phyloP scores from a whole-genome alignment of 2,329 filamentous ascomycete species.

The Zelopaecilomyces penicillatus region DNA sequence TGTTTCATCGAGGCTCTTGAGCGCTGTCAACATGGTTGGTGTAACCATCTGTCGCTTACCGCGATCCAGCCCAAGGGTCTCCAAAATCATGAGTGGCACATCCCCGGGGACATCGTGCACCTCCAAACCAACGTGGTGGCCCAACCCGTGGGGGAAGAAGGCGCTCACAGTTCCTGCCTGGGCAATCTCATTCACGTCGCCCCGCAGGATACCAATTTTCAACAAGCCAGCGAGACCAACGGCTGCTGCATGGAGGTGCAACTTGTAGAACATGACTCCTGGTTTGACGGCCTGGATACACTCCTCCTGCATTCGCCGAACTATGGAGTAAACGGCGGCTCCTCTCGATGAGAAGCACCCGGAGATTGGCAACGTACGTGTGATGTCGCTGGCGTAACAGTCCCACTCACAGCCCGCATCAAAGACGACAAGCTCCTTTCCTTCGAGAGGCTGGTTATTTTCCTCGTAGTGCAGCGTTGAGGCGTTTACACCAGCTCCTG shows the following conservation, averaged over 20 bases:
- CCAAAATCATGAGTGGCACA: conserved; percentile 17
- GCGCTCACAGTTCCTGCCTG: conserved; percentile 45
- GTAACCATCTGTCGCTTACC: conserved; percentile 35
- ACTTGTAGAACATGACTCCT: conserved; percentile 59
- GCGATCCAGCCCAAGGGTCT: conserved; percentile 21
- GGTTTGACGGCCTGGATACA: conserved; percentile 63
- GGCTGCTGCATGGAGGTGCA: conserved; percentile 64
- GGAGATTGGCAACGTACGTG: conserved; percentile 73
- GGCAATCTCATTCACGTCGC: conserved; percentile 49
- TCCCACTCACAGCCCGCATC: conserved; percentile 83
- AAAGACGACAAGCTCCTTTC: conserved; percentile 67
- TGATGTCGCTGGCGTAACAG: conserved; percentile 85
- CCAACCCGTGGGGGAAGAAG: conserved; percentile 59
- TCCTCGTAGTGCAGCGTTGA: conserved; percentile 78
- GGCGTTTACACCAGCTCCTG: conserved; percentile 73
- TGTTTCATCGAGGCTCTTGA: conserved; percentile 18
- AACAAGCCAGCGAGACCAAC: conserved; percentile 66
- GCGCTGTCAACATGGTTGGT: conserved; percentile 23
- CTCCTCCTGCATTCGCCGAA: conserved; percentile 70
- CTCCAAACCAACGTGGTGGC: conserved; percentile 59
- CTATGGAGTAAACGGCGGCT: conserved; percentile 65
- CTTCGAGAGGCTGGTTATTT: conserved; percentile 65
- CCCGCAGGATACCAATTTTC: conserved; percentile 61
- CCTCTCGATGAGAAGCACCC: conserved; percentile 62
- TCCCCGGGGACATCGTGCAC: conserved; percentile 49